These are phyloP conservation scores for Plasmopara muralis DNA, from an alignment of 352 stramenopile genomes.

Conservation along the genomic window DNA sequence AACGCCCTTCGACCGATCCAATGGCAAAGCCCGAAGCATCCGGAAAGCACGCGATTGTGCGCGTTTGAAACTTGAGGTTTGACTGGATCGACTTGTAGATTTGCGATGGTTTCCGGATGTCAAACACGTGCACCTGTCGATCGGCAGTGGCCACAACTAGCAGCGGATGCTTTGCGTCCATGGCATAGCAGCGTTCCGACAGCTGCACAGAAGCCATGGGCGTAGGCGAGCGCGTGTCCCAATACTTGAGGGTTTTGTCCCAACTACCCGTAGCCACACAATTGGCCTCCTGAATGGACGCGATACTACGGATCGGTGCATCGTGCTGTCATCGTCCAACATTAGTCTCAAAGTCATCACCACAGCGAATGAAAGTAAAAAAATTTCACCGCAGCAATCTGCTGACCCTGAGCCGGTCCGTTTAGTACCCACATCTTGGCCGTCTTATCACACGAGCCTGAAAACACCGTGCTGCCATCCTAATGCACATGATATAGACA, in stretches of 20 bases:
- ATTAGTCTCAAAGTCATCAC: conserved; percentile 2
- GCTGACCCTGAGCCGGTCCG: conserved; percentile 59
- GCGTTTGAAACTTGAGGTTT: conserved; percentile 86
- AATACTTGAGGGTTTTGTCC: conserved; percentile 96
- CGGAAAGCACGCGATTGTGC: conserved; percentile 86
- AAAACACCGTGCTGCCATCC: conserved; percentile 93
- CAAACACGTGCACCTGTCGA: conserved; percentile 84
- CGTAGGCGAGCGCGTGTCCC: conserved; percentile 89
- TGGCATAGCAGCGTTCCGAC: conserved; percentile 90
- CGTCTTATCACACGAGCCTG: conserved; percentile 90
- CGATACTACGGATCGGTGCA: conserved; percentile 86
- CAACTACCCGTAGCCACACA: conserved; percentile 92
- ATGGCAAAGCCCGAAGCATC: conserved; percentile 85
- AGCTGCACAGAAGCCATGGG: conserved; percentile 87
- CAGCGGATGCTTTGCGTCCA: conserved; percentile 91
- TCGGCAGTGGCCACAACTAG: conserved; percentile 93
- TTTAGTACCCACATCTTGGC: conserved; percentile 93
- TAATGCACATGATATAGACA: conserved; percentile 15
- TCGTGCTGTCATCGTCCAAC: conserved; percentile 71
- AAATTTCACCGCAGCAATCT: conserved; percentile 58
- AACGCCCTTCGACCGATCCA: conserved; percentile 88
- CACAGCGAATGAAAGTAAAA: background rate
- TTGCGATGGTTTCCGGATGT: conserved; percentile 78
- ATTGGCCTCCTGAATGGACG: conserved; percentile 75
- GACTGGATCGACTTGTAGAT: conserved; percentile 83